Evolutionary conservation across 345 rosid species (phyloP).

Genomic region (Lepidium sativum): DNA sequence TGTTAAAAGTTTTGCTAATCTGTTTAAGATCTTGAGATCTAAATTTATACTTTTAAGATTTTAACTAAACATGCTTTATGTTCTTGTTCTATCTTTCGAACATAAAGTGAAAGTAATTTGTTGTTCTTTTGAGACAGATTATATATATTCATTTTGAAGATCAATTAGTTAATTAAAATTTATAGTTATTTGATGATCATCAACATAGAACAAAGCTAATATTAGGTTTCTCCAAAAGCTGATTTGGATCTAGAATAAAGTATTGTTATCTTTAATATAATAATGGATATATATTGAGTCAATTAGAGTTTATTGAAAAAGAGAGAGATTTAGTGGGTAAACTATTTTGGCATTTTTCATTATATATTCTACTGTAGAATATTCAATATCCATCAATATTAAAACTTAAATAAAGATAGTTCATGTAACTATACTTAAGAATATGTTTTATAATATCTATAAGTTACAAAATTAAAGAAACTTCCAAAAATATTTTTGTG

Average conservation of each 20-base stretch:
- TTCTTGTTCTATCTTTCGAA: neutral
- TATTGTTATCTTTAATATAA: neutral
- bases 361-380: neutral
- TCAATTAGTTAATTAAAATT: neutral
- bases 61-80: neutral
- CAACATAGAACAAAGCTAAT: neutral
- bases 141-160: neutral
- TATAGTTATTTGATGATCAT: neutral
- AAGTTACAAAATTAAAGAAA: too few species aligned
- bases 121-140: neutral
- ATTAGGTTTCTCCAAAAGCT: neutral
- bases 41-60: neutral
- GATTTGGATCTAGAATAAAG: constrained; percentile 16
- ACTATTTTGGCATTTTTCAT: neutral
- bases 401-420: too few species aligned
- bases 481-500: too few species aligned
- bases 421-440: too few species aligned
- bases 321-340: neutral
- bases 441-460: too few species aligned
- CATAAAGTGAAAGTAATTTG: neutral
- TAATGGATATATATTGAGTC: neutral
- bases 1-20: neutral
- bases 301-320: neutral
- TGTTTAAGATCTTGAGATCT: constrained; percentile 4
- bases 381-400: too few species aligned